Evolutionary conservation across 2,329 filamentous ascomycete genomes (phyloP).

Genomic region (Stagonosporopsis rhizophila): DNA sequence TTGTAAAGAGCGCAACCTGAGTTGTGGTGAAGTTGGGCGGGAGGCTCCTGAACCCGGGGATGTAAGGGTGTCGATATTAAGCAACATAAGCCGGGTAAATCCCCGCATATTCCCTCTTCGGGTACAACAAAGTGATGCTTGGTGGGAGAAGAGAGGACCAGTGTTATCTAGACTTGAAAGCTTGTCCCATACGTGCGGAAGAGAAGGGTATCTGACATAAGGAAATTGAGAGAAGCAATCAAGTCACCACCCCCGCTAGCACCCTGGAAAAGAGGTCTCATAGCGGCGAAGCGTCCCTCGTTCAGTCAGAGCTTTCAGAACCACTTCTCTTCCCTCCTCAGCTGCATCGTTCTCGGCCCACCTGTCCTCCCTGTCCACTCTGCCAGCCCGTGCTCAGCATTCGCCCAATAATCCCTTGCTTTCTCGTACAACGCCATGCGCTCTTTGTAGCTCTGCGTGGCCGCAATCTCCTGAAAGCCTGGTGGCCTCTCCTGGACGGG

Average conservation of each 20-base stretch:
- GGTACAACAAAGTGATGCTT: constrained; percentile 1
- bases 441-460: constrained; percentile 32
- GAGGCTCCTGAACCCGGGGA: neutral
- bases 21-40: neutral
- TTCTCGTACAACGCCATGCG: constrained; percentile 43
- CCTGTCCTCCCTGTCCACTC: constrained; percentile 37
- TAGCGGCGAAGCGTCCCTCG: neutral
- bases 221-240: neutral
- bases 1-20: neutral
- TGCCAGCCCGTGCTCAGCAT: constrained; percentile 41
- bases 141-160: neutral
- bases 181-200: neutral
- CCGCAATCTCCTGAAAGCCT: constrained; percentile 42
- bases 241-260: neutral
- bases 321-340: constrained; percentile 5
- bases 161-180: neutral
- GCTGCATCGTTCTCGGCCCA: constrained; percentile 10
- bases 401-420: constrained; percentile 47
- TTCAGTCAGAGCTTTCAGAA: neutral
- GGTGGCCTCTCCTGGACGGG: constrained; percentile 32
- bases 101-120: constrained; percentile 11
- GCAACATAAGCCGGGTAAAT: constrained; percentile 17
- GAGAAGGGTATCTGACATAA: constrained; percentile 1
- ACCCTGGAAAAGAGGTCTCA: neutral
- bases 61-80: constrained; percentile 10